Base-by-base conservation (phyloP, 2,329 filamentous ascomycete genomes). In the Fusarium cicatricum region DNA sequence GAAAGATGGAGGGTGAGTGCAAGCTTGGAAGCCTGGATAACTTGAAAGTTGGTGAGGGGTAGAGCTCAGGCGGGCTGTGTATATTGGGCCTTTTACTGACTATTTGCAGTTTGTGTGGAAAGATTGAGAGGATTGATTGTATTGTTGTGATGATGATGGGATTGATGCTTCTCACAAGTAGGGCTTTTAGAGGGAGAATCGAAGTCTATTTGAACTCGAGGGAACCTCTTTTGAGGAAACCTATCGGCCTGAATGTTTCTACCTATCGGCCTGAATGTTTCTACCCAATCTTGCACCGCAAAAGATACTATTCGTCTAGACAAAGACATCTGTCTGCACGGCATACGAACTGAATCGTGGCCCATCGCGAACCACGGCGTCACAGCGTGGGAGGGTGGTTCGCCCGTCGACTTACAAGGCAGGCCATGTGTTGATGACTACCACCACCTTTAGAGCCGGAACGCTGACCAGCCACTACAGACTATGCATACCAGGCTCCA, bases 1-100 rank as follows among this genome's bases (percentile, higher is more conserved):
- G 31, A 31, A 60, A 39, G 60, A 54, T 56, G 60, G 60, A 47
- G 60, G 60, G 55, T n/a, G 56, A 44, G 47, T 48, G 52, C 40
- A 28, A 47, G 48, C 29, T 60, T 56, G 34, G 39, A 47, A 29
- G 32, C 16, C 14, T 41, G 31, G 23, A 45, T 45, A 39, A 29
- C 16, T 45, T 29, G 36, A 17, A 39, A 29, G 16, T 45, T 29
- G 36, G 19, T 59, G 49, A 32, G 32, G 44, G 40, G 44, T 34
- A 51, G 15, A 48, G 26, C 36, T 32, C 46, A 60, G 39, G 45
- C 45, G 37, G 14, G 29, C 21, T 34, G 48, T 38, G 21, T 52
- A 34, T 56, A 42, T n/a, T 26, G 55, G 42, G n/a, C 21, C 14
- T 5, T 33, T 49, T 19, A 42, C 12, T 28, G 32, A 11, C 14